phyloP scores from a whole-genome alignment of 179 eudicot genomes.

The Heliamphora pulchella region DNA sequence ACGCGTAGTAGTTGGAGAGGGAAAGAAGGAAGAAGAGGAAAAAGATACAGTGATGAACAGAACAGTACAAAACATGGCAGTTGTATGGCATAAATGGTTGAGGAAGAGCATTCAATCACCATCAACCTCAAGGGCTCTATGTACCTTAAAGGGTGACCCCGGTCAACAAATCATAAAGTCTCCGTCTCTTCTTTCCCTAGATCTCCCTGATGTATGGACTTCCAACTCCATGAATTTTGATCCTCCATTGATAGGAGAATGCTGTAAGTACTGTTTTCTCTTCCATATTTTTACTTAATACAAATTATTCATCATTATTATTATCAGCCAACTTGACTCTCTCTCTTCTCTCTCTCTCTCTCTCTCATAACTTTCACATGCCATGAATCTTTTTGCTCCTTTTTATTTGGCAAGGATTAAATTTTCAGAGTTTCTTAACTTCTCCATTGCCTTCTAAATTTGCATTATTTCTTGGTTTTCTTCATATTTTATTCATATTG shows the following conservation, averaged over 20 bases:
- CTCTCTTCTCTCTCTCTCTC: too few species aligned
- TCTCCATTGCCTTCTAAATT: too few species aligned
- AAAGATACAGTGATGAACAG: not conserved
- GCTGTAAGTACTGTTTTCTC: constrained; percentile 20
- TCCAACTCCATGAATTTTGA: constrained; percentile 10
- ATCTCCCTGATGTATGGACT: constrained; percentile 50
- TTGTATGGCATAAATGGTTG: constrained; percentile 14
- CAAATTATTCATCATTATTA: too few species aligned
- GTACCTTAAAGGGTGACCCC: constrained; percentile 20
- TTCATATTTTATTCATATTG: too few species aligned
- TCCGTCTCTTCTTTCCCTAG: constrained; percentile 55
- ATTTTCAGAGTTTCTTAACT: too few species aligned
- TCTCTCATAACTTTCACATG: too few species aligned
- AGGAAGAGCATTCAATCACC: constrained; percentile 14
- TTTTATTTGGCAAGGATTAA: too few species aligned
- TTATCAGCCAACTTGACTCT: too few species aligned
- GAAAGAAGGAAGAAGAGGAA: not conserved
- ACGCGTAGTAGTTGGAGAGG: not conserved
- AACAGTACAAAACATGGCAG: constrained; percentile 16
- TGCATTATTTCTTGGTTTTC: too few species aligned
- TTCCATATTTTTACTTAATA: not conserved
- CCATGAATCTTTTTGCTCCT: too few species aligned
- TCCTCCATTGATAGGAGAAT: constrained; percentile 12
- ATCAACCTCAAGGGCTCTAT: constrained; percentile 26
- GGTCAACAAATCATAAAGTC: constrained; percentile 34